These are phyloP conservation scores for Beauveria sp. DNA, from an alignment of 2,329 filamentous ascomycete genomes.

Conservation along the genomic window DNA sequence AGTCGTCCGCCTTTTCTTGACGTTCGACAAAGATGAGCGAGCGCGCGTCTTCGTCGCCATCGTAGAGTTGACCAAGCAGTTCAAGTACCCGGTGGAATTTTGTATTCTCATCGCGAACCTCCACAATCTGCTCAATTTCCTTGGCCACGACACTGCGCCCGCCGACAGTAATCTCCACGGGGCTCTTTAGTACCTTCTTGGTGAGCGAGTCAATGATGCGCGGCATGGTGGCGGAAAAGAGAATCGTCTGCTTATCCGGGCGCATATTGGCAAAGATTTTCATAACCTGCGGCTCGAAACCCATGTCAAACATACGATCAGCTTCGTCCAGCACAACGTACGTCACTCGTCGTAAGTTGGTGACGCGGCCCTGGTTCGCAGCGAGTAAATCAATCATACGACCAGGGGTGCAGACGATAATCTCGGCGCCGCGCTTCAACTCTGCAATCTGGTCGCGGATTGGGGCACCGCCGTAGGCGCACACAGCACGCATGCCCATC, in stretches of 20 bases:
- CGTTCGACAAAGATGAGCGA: conserved; percentile 87
- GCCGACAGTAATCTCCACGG: conserved; percentile 87
- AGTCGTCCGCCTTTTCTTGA: conserved; percentile 79
- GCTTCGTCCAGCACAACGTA: conserved; percentile 96
- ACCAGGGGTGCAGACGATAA: conserved; percentile 90
- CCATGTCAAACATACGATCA: conserved; percentile 99
- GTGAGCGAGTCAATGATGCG: conserved; percentile 85
- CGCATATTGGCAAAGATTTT: conserved; percentile 90
- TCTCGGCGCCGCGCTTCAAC: conserved; percentile 88
- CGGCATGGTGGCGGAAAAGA: conserved; percentile 96
- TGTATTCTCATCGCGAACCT: conserved; percentile 70
- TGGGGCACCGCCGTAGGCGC: conserved; percentile 88
- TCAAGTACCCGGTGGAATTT: conserved; percentile 83
- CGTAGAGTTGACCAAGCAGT: conserved; percentile 79
- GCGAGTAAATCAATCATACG: conserved; percentile 92
- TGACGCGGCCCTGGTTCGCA: conserved; percentile 89
- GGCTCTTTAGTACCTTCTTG: conserved; percentile 76
- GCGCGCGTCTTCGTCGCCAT: conserved; percentile 80
- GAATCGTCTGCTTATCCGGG: conserved; percentile 84
- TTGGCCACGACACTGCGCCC: conserved; percentile 80
- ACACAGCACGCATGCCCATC: conserved; percentile 76
- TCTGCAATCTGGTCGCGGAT: conserved; percentile 98
- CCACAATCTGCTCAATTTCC: conserved; percentile 90
- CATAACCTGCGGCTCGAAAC: conserved; percentile 96
- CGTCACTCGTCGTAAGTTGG: conserved; percentile 79